A percentile compares a stretch with the other conserved stretches of the same genome.
These are phyloP conservation scores for Cryptosporidium viatorum DNA, from an alignment of 169 alveolate species.

Conservation along the genomic window DNA sequence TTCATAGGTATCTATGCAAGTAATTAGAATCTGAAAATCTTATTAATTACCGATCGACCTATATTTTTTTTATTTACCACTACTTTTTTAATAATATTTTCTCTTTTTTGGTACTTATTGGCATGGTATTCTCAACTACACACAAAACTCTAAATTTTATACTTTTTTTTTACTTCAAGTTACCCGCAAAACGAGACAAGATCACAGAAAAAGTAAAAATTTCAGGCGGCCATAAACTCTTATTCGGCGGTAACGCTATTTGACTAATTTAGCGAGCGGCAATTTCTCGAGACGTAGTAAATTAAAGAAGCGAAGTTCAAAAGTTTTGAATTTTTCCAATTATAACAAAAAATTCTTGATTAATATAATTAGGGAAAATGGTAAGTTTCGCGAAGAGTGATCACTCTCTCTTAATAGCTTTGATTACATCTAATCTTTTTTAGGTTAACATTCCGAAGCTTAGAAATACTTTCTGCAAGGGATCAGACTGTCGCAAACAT, in stretches of 20 bases:
- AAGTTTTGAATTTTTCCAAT: conserved; percentile 25
- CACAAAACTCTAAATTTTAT: not conserved
- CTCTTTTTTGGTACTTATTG: not conserved
- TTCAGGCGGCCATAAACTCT: not conserved
- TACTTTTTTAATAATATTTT: not conserved
- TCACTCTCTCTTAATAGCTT: not conserved
- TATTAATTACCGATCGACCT: not conserved
- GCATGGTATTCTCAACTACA: conserved; percentile 8
- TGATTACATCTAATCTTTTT: not conserved
- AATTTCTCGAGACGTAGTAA: conserved; percentile 61
- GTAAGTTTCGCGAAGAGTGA: conserved; percentile 17
- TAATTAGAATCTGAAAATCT: not conserved
- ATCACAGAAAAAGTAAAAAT: conserved; percentile 3
- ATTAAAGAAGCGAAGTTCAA: conserved; percentile 8
- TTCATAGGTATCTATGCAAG: not conserved
- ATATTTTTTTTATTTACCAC: not conserved
- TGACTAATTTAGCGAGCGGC: conserved; percentile 4
- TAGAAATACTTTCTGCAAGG: conserved; percentile 70
- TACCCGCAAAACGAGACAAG: conserved; percentile 51
- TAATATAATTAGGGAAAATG: conserved; percentile 32
- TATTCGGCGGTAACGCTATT: not conserved
- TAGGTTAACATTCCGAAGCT: conserved; percentile 74
- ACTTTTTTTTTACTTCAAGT: not conserved
- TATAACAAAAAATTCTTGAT: conserved; percentile 2
- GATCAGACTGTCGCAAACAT: conserved; percentile 84